Conservation (phyloP, 1,284 basidiomycete species). For the Spongiforma sp. region DNA sequence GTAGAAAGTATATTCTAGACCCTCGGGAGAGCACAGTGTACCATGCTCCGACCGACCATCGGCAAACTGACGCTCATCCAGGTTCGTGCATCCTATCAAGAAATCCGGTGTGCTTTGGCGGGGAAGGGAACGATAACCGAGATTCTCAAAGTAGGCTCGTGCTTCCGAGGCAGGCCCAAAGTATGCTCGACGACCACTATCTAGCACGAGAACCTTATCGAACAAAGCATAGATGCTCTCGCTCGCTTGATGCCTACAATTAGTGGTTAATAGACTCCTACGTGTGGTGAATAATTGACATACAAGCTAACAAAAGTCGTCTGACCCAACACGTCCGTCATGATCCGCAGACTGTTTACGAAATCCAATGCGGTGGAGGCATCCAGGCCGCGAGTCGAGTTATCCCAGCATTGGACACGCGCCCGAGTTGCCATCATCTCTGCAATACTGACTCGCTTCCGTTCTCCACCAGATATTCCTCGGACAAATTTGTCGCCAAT, state of each 20-base stretch:
- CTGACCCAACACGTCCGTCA: constrained; percentile 79
- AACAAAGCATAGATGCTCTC: constrained; percentile 81
- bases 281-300: constrained; percentile 35
- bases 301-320: constrained; percentile 81
- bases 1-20: constrained; percentile 74
- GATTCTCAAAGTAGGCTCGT: constrained; percentile 75
- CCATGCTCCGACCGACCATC: constrained; percentile 66
- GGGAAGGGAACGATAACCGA: constrained; percentile 77
- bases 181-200: constrained; percentile 85
- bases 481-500: constrained; percentile 87
- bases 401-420: constrained; percentile 83
- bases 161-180: constrained; percentile 78
- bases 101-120: constrained; percentile 84
- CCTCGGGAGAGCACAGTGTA: constrained; percentile 77
- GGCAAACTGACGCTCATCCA: constrained; percentile 86
- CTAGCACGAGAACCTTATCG: constrained; percentile 81
- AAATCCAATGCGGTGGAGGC: constrained; percentile 87
- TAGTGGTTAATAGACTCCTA: constrained; percentile 20
- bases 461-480: constrained; percentile 87
- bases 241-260: constrained; percentile 77
- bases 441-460: constrained; percentile 87
- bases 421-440: constrained; percentile 86
- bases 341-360: constrained; percentile 71
- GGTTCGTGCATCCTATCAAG: constrained; percentile 81
- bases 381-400: constrained; percentile 86